These are phyloP conservation scores for Raddia distichophylla DNA, from an alignment of 176 grass and related monocot genomes.

Conservation along the genomic window DNA sequence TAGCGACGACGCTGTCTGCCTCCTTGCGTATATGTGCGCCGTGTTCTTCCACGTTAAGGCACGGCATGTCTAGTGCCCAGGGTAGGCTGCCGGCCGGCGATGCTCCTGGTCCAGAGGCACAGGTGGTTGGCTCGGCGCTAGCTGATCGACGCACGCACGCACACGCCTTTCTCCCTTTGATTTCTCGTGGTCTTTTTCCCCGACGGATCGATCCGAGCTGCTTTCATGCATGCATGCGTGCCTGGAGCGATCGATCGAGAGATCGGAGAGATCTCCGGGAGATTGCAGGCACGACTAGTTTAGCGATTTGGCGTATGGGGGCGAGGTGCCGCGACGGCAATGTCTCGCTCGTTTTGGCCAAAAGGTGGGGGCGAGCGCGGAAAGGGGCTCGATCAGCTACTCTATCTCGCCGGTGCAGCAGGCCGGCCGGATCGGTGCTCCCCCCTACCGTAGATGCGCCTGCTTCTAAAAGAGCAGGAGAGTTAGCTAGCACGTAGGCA, in stretches of 20 bases:
- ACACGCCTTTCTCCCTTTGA: neutral
- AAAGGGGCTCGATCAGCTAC: neutral
- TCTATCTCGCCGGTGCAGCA: neutral
- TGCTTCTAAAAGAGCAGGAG: neutral
- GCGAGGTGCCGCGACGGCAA: conserved; percentile 1
- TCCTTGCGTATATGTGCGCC: neutral
- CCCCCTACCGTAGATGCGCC: neutral
- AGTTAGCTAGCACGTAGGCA: neutral
- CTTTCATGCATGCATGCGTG: neutral
- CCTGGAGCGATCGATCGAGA: neutral
- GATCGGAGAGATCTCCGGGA: neutral
- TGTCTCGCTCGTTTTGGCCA: neutral
- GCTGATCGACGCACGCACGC: neutral
- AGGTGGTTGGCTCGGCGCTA: conserved; percentile 6
- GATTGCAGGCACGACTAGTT: neutral
- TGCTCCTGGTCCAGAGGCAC: conserved; percentile 54
- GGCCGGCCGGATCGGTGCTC: neutral
- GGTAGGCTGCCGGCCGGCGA: conserved; percentile 28
- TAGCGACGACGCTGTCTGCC: neutral
- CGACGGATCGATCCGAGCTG: neutral
- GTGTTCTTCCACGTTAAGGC: conserved; percentile 42
- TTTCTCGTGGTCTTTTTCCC: neutral
- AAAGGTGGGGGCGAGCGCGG: neutral
- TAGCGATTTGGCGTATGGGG: neutral
- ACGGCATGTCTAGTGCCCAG: conserved; percentile 11